These are phyloP conservation scores for Micractinium sp. DNA, from an alignment of 139 green algal species.

Conservation along the genomic window DNA sequence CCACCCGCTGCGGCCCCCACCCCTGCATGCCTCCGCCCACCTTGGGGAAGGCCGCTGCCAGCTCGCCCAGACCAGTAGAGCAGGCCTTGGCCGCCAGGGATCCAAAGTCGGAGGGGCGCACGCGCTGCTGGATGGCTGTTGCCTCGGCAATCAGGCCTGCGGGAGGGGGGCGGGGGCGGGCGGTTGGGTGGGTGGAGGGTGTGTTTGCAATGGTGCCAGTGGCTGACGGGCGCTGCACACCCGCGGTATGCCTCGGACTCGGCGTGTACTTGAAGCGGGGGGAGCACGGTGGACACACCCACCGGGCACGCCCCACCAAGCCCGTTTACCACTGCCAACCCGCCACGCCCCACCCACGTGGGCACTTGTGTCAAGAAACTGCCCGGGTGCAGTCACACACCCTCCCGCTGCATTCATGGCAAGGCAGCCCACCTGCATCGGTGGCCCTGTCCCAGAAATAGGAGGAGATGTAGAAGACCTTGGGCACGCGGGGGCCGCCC, in stretches of 20 bases:
- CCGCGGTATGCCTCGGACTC: too few relatives aligned
- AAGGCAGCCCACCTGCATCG: constrained; percentile 48
- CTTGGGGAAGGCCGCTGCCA: constrained; percentile 35
- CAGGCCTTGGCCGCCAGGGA: constrained; percentile 59
- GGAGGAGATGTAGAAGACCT: constrained; percentile 89
- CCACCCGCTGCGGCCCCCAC: too few relatives aligned
- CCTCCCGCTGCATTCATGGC: background rate
- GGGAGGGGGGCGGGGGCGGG: background rate
- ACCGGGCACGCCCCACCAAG: background rate
- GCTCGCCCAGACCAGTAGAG: constrained; percentile 17
- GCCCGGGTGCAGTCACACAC: background rate
- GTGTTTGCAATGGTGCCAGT: too few relatives aligned
- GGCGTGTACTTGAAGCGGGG: too few relatives aligned
- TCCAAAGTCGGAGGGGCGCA: constrained; percentile 58
- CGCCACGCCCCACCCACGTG: background rate
- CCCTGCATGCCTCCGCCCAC: too few relatives aligned
- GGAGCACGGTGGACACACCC: too few relatives aligned
- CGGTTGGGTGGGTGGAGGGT: too few relatives aligned
- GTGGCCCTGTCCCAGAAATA: constrained; percentile 96
- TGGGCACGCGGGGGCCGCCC: constrained; percentile 62
- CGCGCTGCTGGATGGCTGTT: constrained; percentile 27
- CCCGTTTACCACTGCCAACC: background rate
- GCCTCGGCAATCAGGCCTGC: constrained; percentile 53
- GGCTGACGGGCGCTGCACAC: too few relatives aligned
- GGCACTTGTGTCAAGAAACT: background rate